phyloP scores from a whole-genome alignment of 495 filamentous ascomycete species.

The Neurospora pannonica region DNA sequence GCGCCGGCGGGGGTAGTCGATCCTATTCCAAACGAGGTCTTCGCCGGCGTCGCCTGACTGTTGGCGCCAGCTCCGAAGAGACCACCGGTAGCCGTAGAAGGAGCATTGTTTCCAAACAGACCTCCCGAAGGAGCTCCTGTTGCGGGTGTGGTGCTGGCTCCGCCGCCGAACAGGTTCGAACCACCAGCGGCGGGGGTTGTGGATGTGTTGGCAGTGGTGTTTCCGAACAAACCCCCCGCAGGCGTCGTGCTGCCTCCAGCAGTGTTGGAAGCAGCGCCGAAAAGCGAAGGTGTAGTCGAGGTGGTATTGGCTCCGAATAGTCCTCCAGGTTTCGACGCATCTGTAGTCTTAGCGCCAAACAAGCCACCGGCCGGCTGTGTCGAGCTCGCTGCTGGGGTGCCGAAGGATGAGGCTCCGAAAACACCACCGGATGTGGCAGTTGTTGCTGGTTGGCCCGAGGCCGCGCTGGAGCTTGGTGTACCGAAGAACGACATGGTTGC shows the following conservation, averaged over 20 bases:
- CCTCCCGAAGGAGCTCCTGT: background rate
- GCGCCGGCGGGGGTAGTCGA: background rate
- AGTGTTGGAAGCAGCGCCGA: constrained; percentile 15
- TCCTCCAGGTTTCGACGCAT: constrained; percentile 14
- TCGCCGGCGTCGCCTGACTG: constrained; percentile 12
- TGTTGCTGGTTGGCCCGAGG: constrained; percentile 27
- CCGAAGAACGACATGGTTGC: constrained; percentile 30
- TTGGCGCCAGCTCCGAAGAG: background rate
- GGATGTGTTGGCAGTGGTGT: constrained; percentile 8
- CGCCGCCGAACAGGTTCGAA: background rate
- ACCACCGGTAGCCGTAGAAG: constrained; percentile 21
- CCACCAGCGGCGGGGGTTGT: constrained; percentile 4
- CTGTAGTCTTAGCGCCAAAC: constrained; percentile 38
- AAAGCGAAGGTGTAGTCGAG: constrained; percentile 11
- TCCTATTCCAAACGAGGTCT: constrained; percentile 23
- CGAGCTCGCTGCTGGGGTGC: constrained; percentile 20
- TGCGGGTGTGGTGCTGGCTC: background rate
- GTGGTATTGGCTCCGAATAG: constrained; percentile 21
- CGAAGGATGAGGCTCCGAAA: constrained; percentile 28
- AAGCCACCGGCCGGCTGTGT: constrained; percentile 25
- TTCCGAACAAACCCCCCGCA: constrained; percentile 14
- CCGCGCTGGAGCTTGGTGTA: constrained; percentile 26
- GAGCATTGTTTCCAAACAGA: constrained; percentile 30
- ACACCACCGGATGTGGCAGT: constrained; percentile 31
- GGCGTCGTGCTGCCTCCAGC: constrained; percentile 7